phyloP scores from a whole-genome alignment of 768 basidiomycete genomes.

The Rhodosporidiobolus odoratus region DNA sequence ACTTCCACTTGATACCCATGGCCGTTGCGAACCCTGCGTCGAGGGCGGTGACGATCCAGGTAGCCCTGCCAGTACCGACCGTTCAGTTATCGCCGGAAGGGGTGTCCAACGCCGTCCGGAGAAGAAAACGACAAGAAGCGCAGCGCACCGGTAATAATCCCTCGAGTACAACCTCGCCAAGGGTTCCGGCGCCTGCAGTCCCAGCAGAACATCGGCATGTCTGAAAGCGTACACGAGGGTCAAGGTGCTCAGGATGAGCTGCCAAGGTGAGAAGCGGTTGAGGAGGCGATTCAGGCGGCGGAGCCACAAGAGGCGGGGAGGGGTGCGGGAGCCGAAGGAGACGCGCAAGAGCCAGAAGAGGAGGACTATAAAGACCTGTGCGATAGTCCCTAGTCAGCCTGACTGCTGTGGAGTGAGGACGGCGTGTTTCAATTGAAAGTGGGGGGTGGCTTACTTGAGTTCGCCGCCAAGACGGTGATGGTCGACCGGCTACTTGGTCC shows the following conservation, averaged over 20 bases:
- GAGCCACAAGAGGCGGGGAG: constrained; percentile 58
- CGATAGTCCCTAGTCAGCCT: background rate
- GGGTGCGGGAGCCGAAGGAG: constrained; percentile 57
- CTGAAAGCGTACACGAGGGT: constrained; percentile 65
- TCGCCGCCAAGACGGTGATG: background rate
- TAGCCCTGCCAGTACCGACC: constrained; percentile 63
- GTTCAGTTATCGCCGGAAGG: no score
- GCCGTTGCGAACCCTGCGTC: constrained; percentile 97
- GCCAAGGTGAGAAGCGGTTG: constrained; percentile 86
- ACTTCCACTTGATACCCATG: constrained; percentile 83
- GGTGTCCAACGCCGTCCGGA: background rate
- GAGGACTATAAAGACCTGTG: constrained; percentile 79
- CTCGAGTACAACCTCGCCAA: constrained; percentile 61
- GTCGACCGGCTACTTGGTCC: background rate
- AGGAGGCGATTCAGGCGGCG: constrained; percentile 21
- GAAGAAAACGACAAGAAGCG: background rate
- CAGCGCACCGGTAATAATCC: constrained; percentile 31
- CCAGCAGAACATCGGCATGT: constrained; percentile 36
- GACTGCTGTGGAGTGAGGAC: background rate
- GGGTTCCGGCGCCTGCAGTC: constrained; percentile 75
- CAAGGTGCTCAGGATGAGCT: constrained; percentile 77
- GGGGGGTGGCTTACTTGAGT: background rate
- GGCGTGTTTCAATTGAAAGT: background rate
- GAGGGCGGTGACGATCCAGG: constrained; percentile 88
- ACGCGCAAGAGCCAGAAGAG: constrained; percentile 88